Conservation (phyloP, 352 stramenopile species). For the Phytophthora citrophthora region DNA sequence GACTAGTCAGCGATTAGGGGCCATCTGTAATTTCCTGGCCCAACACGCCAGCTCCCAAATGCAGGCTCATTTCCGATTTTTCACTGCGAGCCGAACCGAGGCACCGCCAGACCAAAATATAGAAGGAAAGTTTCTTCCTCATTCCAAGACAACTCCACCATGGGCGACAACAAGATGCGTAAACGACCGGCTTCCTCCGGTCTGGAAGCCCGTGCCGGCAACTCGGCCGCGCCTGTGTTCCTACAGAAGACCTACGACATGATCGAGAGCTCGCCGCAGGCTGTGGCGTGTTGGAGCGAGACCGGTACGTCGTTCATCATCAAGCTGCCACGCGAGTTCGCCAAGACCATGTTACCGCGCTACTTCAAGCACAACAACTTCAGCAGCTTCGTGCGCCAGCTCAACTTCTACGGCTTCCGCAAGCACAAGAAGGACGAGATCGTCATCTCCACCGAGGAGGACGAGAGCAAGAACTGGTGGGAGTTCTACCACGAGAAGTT, state of each 20-base stretch:
- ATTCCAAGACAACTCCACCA: conserved; percentile 22
- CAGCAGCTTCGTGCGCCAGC: conserved; percentile 92
- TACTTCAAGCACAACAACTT: conserved; percentile 98
- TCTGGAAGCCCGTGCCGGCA: conserved; percentile 1
- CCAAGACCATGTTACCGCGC: conserved; percentile 88
- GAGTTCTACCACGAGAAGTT: conserved; percentile 94
- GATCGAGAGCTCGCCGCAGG: conserved; percentile 86
- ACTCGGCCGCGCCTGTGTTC: conserved; percentile 74
- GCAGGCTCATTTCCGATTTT: conserved; percentile 42
- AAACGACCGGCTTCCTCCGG: conserved; percentile 30
- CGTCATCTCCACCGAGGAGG: conserved; percentile 73
- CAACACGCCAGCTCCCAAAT: conserved; percentile 11
- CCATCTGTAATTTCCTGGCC: conserved; percentile 16
- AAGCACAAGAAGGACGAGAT: conserved; percentile 94
- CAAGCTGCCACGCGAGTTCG: conserved; percentile 93
- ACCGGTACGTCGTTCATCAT: conserved; percentile 90
- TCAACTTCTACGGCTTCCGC: conserved; percentile 95
- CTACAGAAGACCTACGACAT: conserved; percentile 95
- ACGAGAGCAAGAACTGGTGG: conserved; percentile 90
- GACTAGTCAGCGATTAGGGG: neutral
- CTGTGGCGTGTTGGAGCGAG: conserved; percentile 84
- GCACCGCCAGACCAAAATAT: conserved; percentile 23
- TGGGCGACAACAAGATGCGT: conserved; percentile 44
- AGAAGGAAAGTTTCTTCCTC: conserved; percentile 32
- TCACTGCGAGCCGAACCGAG: neutral